Evolutionary conservation across 2,329 filamentous ascomycete species (phyloP).

Genomic region (Teratosphaeriaceae sp.): DNA sequence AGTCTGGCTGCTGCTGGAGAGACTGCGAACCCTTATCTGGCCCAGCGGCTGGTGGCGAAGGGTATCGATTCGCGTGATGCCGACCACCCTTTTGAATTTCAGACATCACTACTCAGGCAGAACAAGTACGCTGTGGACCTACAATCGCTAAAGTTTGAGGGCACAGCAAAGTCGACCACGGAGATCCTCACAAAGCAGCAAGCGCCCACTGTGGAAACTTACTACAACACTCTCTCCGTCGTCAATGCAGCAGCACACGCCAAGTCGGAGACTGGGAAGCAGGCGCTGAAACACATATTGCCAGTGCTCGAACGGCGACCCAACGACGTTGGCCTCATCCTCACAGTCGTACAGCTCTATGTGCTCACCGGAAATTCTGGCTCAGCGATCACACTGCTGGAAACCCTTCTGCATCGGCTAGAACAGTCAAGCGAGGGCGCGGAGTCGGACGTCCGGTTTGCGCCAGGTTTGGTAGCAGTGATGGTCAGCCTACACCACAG

Average conservation of each 20-base stretch:
- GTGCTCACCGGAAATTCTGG: conserved; percentile 63
- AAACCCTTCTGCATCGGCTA: conserved; percentile 66
- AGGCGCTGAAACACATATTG: conserved; percentile 62
- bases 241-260: conserved; percentile 70
- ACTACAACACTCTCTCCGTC: conserved; percentile 51
- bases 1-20: conserved; percentile 42
- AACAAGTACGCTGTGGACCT: conserved; percentile 61
- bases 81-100: conserved; percentile 66
- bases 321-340: conserved; percentile 69
- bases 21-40: conserved; percentile 58
- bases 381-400: conserved; percentile 67
- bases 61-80: conserved; percentile 47
- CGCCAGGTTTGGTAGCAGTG: conserved; percentile 77
- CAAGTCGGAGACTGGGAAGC: conserved; percentile 56
- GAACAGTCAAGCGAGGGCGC: conserved; percentile 53
- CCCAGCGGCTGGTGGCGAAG: conserved; percentile 55
- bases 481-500: conserved; percentile 71
- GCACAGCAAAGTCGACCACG: conserved; percentile 51
- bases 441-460: conserved; percentile 65
- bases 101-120: conserved; percentile 53
- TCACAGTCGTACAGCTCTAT: conserved; percentile 79
- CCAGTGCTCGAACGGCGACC: conserved; percentile 66
- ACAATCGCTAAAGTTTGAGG: conserved; percentile 59
- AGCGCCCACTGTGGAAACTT: conserved; percentile 32
- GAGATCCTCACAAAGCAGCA: conserved; percentile 43